Evolutionary conservation across 495 filamentous ascomycete species (phyloP).

Genomic region (Talaromyces wortmannii): DNA sequence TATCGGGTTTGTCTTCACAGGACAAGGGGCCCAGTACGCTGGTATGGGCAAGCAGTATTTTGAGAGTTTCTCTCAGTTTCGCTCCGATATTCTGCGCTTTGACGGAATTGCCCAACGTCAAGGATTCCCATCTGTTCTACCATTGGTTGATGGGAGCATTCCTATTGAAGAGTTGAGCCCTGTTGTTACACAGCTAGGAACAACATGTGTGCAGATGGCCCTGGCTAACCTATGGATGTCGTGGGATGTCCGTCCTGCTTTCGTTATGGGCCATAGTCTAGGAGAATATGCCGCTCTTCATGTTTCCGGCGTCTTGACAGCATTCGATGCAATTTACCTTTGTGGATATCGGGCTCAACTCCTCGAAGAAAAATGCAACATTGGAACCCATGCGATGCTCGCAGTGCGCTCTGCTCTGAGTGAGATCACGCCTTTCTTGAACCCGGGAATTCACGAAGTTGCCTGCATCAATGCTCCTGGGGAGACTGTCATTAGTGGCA

Average conservation of each 20-base stretch:
- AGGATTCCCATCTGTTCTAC: slow-evolving; percentile 59
- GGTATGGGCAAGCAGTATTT: slow-evolving; percentile 61
- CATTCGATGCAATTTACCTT: slow-evolving; percentile 72
- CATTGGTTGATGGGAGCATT: slow-evolving; percentile 49
- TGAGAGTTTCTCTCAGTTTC: slow-evolving; percentile 51
- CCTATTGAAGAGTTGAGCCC: slow-evolving; percentile 54
- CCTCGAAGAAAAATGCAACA: slow-evolving; percentile 63
- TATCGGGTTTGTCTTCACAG: slow-evolving; percentile 46
- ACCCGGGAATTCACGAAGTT: slow-evolving; percentile 27
- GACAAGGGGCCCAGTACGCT: slow-evolving; percentile 43
- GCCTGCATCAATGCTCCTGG: slow-evolving; percentile 46
- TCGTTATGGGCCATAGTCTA: slow-evolving; percentile 78
- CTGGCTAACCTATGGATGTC: slow-evolving; percentile 73
- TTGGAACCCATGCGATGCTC: slow-evolving; percentile 60
- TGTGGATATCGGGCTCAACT: slow-evolving; percentile 73
- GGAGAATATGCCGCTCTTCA: slow-evolving; percentile 87
- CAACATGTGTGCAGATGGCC: slow-evolving; percentile 79
- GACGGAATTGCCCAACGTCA: slow-evolving; percentile 62
- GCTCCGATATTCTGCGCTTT: slow-evolving; percentile 57
- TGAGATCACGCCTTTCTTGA: slow-evolving; percentile 22
- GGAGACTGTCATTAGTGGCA: slow-evolving; percentile 46
- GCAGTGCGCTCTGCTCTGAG: slow-evolving; percentile 34
- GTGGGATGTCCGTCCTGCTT: slow-evolving; percentile 68
- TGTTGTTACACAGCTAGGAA: slow-evolving; percentile 69
- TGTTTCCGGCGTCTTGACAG: slow-evolving; percentile 71